These are phyloP conservation scores for Komagataea norvegica DNA, from an alignment of 1,139 yeast species.

Conservation along the genomic window DNA sequence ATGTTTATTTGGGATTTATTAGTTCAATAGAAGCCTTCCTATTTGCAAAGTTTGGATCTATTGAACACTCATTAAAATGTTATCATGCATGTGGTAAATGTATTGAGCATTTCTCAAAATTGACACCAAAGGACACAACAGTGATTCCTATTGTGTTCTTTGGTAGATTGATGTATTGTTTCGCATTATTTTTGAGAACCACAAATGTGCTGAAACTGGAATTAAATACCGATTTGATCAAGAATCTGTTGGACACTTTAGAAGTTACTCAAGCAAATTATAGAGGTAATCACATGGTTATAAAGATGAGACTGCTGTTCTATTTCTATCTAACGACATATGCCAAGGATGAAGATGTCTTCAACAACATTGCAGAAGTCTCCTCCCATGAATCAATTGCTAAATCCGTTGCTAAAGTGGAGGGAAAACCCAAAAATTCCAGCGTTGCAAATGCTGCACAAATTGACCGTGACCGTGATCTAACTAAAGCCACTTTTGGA, in stretches of 20 bases:
- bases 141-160: conserved; percentile 58
- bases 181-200: conserved; percentile 23
- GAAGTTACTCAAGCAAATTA: conserved; percentile 15
- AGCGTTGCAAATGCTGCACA: conserved; percentile 3
- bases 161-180: conserved; percentile 60
- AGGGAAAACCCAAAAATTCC: not conserved
- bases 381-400: conserved; percentile 15
- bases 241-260: conserved; percentile 16
- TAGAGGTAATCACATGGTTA: conserved; percentile 18
- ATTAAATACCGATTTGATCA: conserved; percentile 15
- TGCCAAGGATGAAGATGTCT: conserved; percentile 24
- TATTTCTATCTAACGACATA: conserved; percentile 26
- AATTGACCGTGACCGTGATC: conserved; percentile 5
- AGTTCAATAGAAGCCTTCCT: conserved; percentile 70
- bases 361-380: conserved; percentile 18
- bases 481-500: not conserved
- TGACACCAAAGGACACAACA: conserved; percentile 44
- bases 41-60: conserved; percentile 65
- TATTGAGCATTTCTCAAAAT: conserved; percentile 42
- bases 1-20: conserved; percentile 34
- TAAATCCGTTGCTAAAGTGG: conserved; percentile 8
- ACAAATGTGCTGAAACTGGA: conserved; percentile 19
- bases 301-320: conserved; percentile 22
- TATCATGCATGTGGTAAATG: conserved; percentile 52
- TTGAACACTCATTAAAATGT: conserved; percentile 42